A percentile compares a stretch with the other conserved stretches of the same genome.
These are phyloP conservation scores for Gomphus bonarii DNA, from an alignment of 1,284 basidiomycete species.

Conservation along the genomic window DNA sequence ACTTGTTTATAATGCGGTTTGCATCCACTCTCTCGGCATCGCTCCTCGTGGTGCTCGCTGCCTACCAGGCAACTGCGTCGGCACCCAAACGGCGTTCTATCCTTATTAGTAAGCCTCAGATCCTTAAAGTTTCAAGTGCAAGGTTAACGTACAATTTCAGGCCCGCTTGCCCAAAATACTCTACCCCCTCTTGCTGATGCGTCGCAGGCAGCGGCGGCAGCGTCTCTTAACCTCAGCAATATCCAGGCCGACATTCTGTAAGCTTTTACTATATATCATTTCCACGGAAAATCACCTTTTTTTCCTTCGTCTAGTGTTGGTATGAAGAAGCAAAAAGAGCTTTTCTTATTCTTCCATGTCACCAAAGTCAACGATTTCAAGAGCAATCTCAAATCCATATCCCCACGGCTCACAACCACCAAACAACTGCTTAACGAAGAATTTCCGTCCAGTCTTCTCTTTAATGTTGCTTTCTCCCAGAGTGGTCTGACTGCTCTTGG, in stretches of 20 bases:
- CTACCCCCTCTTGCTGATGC: background rate
- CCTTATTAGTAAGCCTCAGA: background rate
- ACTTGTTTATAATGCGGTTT: background rate
- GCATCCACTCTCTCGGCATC: background rate
- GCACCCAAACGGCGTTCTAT: background rate
- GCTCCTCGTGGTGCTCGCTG: background rate
- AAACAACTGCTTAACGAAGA: background rate
- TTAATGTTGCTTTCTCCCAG: slow-evolving; percentile 26
- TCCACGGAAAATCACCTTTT: slow-evolving; percentile 11
- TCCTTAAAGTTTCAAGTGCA: background rate
- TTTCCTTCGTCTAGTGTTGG: slow-evolving; percentile 18
- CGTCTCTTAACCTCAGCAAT: slow-evolving; percentile 6
- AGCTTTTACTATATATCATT: slow-evolving; percentile 3
- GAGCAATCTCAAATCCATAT: background rate
- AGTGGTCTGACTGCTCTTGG: slow-evolving; percentile 25
- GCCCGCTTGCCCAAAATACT: background rate
- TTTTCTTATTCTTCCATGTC: slow-evolving; percentile 25
- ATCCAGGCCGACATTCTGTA: slow-evolving; percentile 14
- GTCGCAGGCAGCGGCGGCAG: background rate
- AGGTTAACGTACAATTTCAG: background rate
- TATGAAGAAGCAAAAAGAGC: slow-evolving; percentile 23
- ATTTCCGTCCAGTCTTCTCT: slow-evolving; percentile 12
- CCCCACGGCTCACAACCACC: background rate
- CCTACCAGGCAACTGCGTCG: background rate
- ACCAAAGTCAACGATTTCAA: background rate